Conservation (phyloP, 1,284 basidiomycete species). For the Trametes hirsuta region DNA sequence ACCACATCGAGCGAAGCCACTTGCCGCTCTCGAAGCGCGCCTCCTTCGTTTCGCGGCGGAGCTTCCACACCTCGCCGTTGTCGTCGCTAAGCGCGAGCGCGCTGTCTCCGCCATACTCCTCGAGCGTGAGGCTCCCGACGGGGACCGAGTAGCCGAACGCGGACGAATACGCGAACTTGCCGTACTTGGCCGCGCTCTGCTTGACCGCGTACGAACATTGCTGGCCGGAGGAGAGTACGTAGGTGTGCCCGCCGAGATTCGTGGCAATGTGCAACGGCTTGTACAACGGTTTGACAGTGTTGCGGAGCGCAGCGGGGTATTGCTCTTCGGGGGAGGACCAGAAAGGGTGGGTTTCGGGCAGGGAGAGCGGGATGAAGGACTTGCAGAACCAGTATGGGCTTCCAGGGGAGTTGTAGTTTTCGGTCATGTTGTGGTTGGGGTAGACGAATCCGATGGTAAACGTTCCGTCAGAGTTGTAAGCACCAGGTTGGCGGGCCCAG, state of each 20-base stretch:
- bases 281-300: constrained; percentile 51
- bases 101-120: constrained; percentile 72
- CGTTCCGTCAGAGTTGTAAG: constrained; percentile 66
- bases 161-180: constrained; percentile 75
- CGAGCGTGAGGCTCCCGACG: constrained; percentile 67
- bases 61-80: constrained; percentile 72
- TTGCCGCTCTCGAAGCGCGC: constrained; percentile 59
- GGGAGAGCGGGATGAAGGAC: constrained; percentile 70
- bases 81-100: constrained; percentile 72
- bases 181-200: constrained; percentile 78
- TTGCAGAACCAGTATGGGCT: constrained; percentile 88
- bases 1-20: constrained; percentile 72
- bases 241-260: constrained; percentile 65
- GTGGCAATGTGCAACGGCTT: constrained; percentile 74
- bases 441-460: constrained; percentile 77
- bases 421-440: constrained; percentile 76
- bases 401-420: constrained; percentile 81
- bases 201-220: constrained; percentile 80
- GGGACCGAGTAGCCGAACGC: constrained; percentile 80
- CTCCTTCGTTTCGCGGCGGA: constrained; percentile 63
- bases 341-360: constrained; percentile 69
- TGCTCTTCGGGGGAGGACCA: constrained; percentile 68
- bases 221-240: constrained; percentile 76
- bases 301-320: constrained; percentile 53
- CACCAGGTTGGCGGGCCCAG: constrained; percentile 66